Evolutionary conservation across 2,329 filamentous ascomycete genomes (phyloP), one percentile per base, ranked within the genome.

Genomic region (Aspergillus latus): DNA sequence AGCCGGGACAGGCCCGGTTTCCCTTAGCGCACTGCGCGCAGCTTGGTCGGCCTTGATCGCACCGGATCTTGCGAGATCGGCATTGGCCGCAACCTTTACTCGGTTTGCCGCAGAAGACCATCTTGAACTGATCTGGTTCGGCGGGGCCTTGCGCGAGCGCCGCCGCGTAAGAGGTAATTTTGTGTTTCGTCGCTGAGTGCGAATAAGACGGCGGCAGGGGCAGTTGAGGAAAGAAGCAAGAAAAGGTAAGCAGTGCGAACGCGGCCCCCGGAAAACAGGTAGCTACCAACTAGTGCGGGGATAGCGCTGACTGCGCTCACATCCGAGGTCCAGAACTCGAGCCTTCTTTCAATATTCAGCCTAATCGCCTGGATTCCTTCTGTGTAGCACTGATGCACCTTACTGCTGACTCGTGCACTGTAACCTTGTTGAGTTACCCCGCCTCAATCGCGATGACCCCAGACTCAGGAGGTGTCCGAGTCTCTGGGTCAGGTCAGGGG

Each of bases 21-120:
- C 84, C 79, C 42, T 84, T 82, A 44, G 81, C 74, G 66, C 85
- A 87, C 75, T 87, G 84, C 28, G 83, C 83, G 65, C 85, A 88
- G 64, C 82, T 78, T 4, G 85, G 84, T 40, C 75, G 77, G 46
- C 78, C 76, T 66, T 84, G 84, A 69, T 87, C 84, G 71, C 85
- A 88, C 29, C 70, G 76, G 39, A 78, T 76, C 63, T 78, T 76
- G 55, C 74, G 70, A 26, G 70, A 63, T 53, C 77, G 70, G 57
- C 77, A 79, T 55, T 75, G 69, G 42, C 69, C 71, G 59, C 76
- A 78, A 49, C 73, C 74, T 68, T 76, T 78, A 59, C 76, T 78
- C 37, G 76, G 74, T 56, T 74, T 75, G 40, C 73, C 74, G 59
- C 73, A 74, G 57, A 75, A 76, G 7, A 75, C 74, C 74, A 76